A percentile compares a stretch with the other conserved stretches of the same genome.
Evolutionary conservation across 2,329 filamentous ascomycete genomes (phyloP).

Genomic region (Eutypella sp.): DNA sequence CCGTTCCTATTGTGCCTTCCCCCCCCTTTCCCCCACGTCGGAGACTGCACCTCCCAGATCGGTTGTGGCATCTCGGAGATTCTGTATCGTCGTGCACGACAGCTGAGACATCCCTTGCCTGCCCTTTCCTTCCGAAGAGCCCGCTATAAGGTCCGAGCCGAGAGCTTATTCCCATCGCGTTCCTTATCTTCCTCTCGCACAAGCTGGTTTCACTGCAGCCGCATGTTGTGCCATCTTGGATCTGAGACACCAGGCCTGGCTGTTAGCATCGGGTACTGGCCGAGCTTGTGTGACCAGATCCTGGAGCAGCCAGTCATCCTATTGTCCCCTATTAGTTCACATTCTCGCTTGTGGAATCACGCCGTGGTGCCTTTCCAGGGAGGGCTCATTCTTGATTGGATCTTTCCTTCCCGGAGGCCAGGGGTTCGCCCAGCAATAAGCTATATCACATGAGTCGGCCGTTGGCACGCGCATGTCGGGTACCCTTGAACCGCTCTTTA

Average conservation of each 20-base stretch:
- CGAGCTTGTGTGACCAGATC: not conserved
- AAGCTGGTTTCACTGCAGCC: not conserved
- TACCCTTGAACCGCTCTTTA: too few species aligned
- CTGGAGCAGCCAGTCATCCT: not conserved
- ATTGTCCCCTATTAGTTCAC: not conserved
- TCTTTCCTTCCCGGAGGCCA: not conserved
- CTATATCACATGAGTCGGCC: too few species aligned
- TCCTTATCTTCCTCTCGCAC: not conserved
- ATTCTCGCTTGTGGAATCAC: not conserved
- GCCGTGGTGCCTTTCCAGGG: not conserved
- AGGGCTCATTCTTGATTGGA: not conserved
- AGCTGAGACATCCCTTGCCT: not conserved
- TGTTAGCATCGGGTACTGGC: not conserved
- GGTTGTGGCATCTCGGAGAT: not conserved
- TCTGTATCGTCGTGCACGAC: not conserved
- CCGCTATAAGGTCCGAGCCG: not conserved
- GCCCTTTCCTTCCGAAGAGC: not conserved
- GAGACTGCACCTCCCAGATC: not conserved
- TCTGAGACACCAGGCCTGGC: constrained; percentile 1
- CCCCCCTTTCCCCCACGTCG: not conserved
- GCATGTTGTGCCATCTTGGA: not conserved
- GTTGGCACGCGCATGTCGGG: too few species aligned
- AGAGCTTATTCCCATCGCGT: not conserved
- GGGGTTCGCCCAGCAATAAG: not conserved
- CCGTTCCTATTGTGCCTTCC: too few species aligned